Conservation (phyloP, 441 rosid genomes). For the Flueggea neowawraea region DNA sequence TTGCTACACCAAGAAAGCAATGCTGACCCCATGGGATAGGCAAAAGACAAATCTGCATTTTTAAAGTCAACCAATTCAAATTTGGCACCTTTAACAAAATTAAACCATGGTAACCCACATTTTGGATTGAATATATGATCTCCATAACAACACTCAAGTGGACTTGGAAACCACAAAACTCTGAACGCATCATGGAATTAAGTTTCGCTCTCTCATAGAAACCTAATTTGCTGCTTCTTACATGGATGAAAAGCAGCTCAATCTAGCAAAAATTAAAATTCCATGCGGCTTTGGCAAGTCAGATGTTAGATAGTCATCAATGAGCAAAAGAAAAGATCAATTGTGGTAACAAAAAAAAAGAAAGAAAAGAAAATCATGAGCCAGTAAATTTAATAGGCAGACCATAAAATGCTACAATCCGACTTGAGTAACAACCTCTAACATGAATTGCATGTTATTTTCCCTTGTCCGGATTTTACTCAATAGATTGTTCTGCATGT, state of each 20-base stretch:
- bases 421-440: too few species aligned
- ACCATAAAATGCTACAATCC: too few species aligned
- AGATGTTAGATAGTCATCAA: constrained; percentile 6
- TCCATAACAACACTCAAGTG: constrained; percentile 50
- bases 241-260: constrained; percentile 14
- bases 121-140: constrained; percentile 62
- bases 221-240: constrained; percentile 2
- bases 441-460: too few species aligned
- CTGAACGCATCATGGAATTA: constrained; percentile 24
- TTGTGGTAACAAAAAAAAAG: too few species aligned
- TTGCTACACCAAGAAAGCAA: constrained; percentile 99
- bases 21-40: constrained; percentile 84
- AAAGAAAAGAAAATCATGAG: too few species aligned
- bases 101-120: constrained; percentile 86
- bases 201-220: constrained; percentile 25
- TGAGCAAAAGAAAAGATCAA: too few species aligned
- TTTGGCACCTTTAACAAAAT: constrained; percentile 83
- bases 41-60: constrained; percentile 96
- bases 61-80: constrained; percentile 97
- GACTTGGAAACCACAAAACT: constrained; percentile 33
- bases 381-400: too few species aligned
- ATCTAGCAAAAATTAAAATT: constrained; percentile 14
- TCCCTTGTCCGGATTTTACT: too few species aligned
- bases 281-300: constrained; percentile 18
- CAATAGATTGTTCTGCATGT: too few species aligned